Percentiles rank a stretch among this genome's conserved stretches.
Conservation (phyloP, 2,329 filamentous ascomycete species). For the Colletotrichum incanum region DNA sequence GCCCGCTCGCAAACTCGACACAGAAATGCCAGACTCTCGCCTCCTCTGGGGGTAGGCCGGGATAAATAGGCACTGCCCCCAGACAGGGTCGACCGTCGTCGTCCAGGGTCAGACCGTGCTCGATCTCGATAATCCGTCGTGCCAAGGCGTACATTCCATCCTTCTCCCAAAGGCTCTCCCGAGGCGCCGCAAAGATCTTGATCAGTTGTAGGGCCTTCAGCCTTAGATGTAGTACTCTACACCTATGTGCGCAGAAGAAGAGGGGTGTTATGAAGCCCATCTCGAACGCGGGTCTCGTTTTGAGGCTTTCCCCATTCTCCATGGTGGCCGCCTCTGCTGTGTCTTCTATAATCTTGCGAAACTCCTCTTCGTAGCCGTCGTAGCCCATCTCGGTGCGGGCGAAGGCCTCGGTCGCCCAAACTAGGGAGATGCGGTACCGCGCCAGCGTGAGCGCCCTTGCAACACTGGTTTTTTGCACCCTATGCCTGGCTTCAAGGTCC, state of each 20-base stretch:
- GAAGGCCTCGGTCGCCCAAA: conserved; percentile 26
- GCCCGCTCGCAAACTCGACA: not conserved
- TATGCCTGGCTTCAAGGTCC: conserved; percentile 11
- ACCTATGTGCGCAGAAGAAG: conserved; percentile 20
- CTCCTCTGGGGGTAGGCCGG: conserved; percentile 7
- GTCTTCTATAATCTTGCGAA: conserved; percentile 55
- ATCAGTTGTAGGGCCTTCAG: conserved; percentile 55
- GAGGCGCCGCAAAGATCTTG: conserved; percentile 44
- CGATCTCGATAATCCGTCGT: conserved; percentile 32
- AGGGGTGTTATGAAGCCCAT: conserved; percentile 27
- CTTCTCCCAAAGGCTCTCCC: conserved; percentile 25
- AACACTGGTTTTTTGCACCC: not conserved
- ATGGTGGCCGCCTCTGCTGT: conserved; percentile 35
- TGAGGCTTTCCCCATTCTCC: not conserved
- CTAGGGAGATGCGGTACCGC: conserved; percentile 1
- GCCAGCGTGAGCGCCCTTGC: conserved; percentile 14
- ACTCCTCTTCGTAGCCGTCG: conserved; percentile 53
- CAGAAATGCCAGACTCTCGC: conserved; percentile 13
- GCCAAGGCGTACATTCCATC: conserved; percentile 27
- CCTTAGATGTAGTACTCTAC: conserved; percentile 52
- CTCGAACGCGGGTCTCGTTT: conserved; percentile 22
- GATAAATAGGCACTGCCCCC: not conserved
- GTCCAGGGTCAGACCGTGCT: conserved; percentile 22
- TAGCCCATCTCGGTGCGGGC: conserved; percentile 50
- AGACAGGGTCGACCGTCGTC: not conserved